Evolutionary conservation across 2,329 filamentous ascomycete genomes (phyloP).

Genomic region (Cytospora piceae): DNA sequence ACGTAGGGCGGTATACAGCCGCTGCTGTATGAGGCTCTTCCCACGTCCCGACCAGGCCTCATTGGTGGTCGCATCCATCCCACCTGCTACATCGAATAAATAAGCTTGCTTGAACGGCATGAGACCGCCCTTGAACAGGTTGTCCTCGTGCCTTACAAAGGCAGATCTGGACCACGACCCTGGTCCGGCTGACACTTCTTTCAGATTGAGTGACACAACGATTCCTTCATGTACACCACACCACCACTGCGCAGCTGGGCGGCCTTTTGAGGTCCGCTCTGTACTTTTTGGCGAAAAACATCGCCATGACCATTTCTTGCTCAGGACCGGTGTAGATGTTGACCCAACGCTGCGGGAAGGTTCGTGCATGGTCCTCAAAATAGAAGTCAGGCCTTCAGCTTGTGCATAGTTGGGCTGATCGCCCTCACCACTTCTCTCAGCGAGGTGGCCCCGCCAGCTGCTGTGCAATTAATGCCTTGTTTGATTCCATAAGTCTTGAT

Average conservation of each 20-base stretch:
- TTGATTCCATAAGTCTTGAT: conserved; percentile 19
- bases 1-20: not conserved
- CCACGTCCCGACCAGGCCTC: conserved; percentile 28
- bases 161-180: conserved; percentile 18
- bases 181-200: conserved; percentile 23
- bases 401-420: conserved; percentile 20
- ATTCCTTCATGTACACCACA: conserved; percentile 13
- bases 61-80: conserved; percentile 23
- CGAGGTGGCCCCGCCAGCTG: conserved; percentile 14
- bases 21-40: conserved; percentile 30
- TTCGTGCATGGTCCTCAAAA: conserved; percentile 17
- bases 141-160: conserved; percentile 3
- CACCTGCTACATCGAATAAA: not conserved
- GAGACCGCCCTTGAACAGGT: not conserved
- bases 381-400: conserved; percentile 24
- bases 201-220: conserved; percentile 18
- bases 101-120: not conserved
- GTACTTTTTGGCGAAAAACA: conserved; percentile 2
- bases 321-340: conserved; percentile 21
- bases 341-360: conserved; percentile 14
- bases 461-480: conserved; percentile 24
- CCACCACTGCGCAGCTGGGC: not conserved
- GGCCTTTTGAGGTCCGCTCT: conserved; percentile 2
- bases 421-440: conserved; percentile 14
- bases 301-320: not conserved